phyloP scores from a whole-genome alignment of 2,329 filamentous ascomycete genomes.

The Verruconis gallopava region DNA sequence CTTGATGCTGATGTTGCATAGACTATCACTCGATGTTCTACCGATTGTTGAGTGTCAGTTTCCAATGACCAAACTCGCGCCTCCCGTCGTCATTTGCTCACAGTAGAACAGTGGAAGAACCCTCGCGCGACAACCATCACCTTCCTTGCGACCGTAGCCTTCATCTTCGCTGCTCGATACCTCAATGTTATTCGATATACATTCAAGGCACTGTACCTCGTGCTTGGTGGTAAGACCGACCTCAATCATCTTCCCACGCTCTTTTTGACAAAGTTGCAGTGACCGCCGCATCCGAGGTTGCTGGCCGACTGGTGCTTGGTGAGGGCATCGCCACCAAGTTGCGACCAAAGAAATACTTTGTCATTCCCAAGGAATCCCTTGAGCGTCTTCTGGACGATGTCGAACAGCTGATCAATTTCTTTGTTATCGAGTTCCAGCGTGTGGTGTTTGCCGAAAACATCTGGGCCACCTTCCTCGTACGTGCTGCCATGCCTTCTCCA shows the following conservation, averaged over 20 bases:
- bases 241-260: conserved; percentile 5
- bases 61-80: too few relatives aligned
- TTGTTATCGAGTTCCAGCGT: conserved; percentile 55
- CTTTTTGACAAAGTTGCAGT: conserved; percentile 25
- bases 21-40: conserved; percentile 57
- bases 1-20: conserved; percentile 17
- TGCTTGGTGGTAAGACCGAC: conserved; percentile 40
- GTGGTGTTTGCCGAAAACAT: conserved; percentile 54
- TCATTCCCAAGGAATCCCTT: conserved; percentile 49
- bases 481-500: conserved; percentile 17
- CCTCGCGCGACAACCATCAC: conserved; percentile 50
- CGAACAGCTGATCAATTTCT: conserved; percentile 54
- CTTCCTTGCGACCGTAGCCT: conserved; percentile 40
- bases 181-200: conserved; percentile 48
- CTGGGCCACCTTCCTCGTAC: conserved; percentile 45
- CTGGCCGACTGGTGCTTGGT: conserved; percentile 41
- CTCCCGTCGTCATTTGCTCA: too few relatives aligned
- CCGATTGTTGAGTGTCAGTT: conserved; percentile 46
- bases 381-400: conserved; percentile 49
- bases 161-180: conserved; percentile 52
- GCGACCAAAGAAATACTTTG: conserved; percentile 52
- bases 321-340: conserved; percentile 48
- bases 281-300: conserved; percentile 44
- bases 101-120: conserved; percentile 55
- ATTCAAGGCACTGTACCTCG: conserved; percentile 46